Evolutionary conservation across 768 basidiomycete species (phyloP), one percentile per base, ranked within the genome.

Genomic region (Pleurotus tuber-regium): DNA sequence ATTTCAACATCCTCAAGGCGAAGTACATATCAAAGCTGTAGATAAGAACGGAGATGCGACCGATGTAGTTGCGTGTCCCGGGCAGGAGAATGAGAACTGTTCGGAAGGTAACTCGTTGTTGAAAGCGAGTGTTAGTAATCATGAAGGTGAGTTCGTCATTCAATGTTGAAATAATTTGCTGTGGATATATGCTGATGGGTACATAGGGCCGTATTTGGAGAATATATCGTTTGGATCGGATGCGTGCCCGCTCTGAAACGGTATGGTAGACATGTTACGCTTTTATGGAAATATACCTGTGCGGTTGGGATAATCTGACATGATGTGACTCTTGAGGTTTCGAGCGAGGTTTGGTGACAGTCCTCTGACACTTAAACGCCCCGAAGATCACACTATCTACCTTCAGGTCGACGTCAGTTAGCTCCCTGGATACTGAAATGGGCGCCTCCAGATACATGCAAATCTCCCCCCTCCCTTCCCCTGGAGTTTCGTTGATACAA

Each of bases 11-110:
- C 65, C 70, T 1, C 54, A 57, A 11, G 69, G 71, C 9, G 76
- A 78, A 53, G 60, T 72, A 2, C 75, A 77, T 54, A 73, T 77
- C 54, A 63, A 64, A 4, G 51, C 59, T n/a, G 68, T 68, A 2
- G 59, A 64, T 46, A 59, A 53, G 2, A 61, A 56, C 30, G 65
- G 65, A 19, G 52, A 63, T n/a, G 58, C 60, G 2, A 62, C 61
- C 6, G 58, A 61, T 28, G 61, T 70, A 11, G 58, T 70, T 11
- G 49, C 55, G 0, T 74, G 73, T 55, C 63, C 61, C 1, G 74
- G 72, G 9, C 70, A 75, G 55, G 73, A 74, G 61, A 73, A 75
- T 53, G 43, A 59, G 57, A 61, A 67, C 36, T 67, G 67, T 52
- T 52, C 59, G 9, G 56, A 61, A 4, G 59, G 56, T 2, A 63